A percentile compares a stretch with the other conserved stretches of the same genome.
Conservation (phyloP, 768 basidiomycete species). For the Collybiopsis confluens region DNA sequence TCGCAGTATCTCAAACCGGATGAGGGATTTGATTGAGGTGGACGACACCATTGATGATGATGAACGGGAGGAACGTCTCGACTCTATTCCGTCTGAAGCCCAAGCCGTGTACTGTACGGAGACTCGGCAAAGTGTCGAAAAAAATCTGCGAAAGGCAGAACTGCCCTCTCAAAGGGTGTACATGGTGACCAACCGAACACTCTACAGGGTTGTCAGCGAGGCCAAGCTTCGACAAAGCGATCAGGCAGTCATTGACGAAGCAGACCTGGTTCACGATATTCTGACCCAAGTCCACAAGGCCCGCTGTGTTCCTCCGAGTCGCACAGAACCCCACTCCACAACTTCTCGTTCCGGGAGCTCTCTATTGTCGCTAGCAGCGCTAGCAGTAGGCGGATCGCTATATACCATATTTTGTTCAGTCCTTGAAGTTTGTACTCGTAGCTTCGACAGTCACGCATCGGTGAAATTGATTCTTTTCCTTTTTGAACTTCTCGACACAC, state of each 20-base stretch:
- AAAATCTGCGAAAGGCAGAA: not conserved
- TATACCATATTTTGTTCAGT: too few relatives aligned
- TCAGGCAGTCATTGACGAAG: not conserved
- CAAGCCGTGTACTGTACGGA: not conserved
- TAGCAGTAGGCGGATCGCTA: too few relatives aligned
- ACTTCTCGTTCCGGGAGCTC: too few relatives aligned
- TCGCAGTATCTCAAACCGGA: not conserved
- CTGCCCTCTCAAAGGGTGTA: not conserved
- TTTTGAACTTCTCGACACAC: too few relatives aligned
- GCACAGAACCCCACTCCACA: too few relatives aligned
- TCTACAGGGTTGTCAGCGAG: not conserved
- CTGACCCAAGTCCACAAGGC: not conserved
- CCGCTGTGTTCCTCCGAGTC: not conserved
- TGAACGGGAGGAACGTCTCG: not conserved
- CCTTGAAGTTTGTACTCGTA: too few relatives aligned
- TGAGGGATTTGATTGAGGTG: not conserved
- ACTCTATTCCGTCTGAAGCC: not conserved
- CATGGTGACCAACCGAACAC: not conserved
- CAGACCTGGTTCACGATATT: not conserved
- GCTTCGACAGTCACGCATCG: too few relatives aligned
- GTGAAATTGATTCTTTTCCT: too few relatives aligned
- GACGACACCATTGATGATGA: not conserved
- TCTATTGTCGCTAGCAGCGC: too few relatives aligned
- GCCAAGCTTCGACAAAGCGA: not conserved
- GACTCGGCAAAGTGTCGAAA: not conserved